Evolutionary conservation across 345 rosid genomes (phyloP).

Genomic region (Gossypium herbaceum): DNA sequence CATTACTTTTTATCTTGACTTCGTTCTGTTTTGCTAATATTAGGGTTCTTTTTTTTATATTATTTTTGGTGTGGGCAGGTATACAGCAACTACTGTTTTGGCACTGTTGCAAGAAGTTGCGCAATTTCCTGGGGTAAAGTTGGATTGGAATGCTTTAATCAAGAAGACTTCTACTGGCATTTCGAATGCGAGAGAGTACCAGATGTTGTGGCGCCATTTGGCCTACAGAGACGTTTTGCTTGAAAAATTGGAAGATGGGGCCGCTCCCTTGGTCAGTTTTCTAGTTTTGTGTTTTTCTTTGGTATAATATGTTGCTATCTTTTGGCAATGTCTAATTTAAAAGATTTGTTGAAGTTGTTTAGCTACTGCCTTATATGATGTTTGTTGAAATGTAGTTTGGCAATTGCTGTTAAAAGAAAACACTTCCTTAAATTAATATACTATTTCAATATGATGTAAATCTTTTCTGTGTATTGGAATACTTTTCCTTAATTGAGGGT

Average conservation of each 20-base stretch:
- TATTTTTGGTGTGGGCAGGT: conserved; percentile 31
- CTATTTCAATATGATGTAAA: not conserved
- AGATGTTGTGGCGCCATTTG: conserved; percentile 91
- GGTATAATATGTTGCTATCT: not conserved
- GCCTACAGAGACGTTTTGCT: conserved; percentile 56
- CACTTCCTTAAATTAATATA: not conserved
- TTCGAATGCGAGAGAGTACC: conserved; percentile 67
- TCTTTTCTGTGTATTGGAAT: not conserved
- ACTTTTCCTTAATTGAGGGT: not conserved
- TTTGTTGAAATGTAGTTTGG: not conserved
- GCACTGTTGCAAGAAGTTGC: conserved; percentile 62
- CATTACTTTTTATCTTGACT: not conserved
- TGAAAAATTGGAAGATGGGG: conserved; percentile 46
- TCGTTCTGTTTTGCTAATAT: not conserved
- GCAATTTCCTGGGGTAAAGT: conserved; percentile 35
- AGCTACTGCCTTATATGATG: not conserved
- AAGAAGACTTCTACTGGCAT: conserved; percentile 66
- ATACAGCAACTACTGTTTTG: conserved; percentile 49
- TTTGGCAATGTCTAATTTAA: not conserved
- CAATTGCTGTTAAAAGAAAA: not conserved
- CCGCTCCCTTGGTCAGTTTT: conserved; percentile 52
- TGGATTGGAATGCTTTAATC: conserved; percentile 64
- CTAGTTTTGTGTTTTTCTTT: not conserved
- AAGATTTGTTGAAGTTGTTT: not conserved
- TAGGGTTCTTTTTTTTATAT: not conserved